Evolutionary conservation across 2,329 filamentous ascomycete genomes (phyloP).

Genomic region (Raffaelea albimanens): DNA sequence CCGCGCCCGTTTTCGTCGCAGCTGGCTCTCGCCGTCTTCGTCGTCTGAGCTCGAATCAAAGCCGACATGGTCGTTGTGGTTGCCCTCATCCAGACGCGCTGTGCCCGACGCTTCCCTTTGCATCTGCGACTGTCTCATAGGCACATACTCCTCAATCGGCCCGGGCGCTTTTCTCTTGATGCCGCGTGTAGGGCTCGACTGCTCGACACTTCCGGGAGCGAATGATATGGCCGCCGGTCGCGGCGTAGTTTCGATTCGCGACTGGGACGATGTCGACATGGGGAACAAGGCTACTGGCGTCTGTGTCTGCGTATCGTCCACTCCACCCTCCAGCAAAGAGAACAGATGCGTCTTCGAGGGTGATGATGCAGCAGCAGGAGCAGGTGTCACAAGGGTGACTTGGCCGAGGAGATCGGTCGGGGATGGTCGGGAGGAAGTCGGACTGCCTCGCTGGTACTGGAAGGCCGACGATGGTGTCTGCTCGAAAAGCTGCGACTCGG

Average conservation of each 20-base stretch:
- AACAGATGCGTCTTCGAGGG: not conserved
- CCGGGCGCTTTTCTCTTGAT: slow-evolving; percentile 10
- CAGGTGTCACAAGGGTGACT: slow-evolving; percentile 36
- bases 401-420: slow-evolving; percentile 34
- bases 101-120: slow-evolving; percentile 17
- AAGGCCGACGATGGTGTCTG: slow-evolving; percentile 47
- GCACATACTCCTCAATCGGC: slow-evolving; percentile 34
- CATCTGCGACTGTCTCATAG: slow-evolving; percentile 36
- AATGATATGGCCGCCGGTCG: not conserved
- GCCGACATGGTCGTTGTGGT: slow-evolving; percentile 13
- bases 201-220: too few relatives aligned
- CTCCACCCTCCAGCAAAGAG: not conserved
- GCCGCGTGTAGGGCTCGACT: slow-evolving; percentile 4
- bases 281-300: not conserved
- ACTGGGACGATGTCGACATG: slow-evolving; percentile 6
- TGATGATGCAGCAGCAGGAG: slow-evolving; percentile 14
- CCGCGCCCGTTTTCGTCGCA: slow-evolving; percentile 27
- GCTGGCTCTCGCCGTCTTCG: slow-evolving; percentile 20
- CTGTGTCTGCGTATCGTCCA: not conserved
- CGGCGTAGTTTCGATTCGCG: slow-evolving; percentile 1
- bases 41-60: slow-evolving; percentile 15
- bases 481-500: slow-evolving; percentile 42
- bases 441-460: slow-evolving; percentile 36
- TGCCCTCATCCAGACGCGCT: slow-evolving; percentile 3
- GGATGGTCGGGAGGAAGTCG: slow-evolving; percentile 49